Base-by-base conservation (phyloP, 2,329 filamentous ascomycete genomes). In the Aspergillus ochraceoroseus region DNA sequence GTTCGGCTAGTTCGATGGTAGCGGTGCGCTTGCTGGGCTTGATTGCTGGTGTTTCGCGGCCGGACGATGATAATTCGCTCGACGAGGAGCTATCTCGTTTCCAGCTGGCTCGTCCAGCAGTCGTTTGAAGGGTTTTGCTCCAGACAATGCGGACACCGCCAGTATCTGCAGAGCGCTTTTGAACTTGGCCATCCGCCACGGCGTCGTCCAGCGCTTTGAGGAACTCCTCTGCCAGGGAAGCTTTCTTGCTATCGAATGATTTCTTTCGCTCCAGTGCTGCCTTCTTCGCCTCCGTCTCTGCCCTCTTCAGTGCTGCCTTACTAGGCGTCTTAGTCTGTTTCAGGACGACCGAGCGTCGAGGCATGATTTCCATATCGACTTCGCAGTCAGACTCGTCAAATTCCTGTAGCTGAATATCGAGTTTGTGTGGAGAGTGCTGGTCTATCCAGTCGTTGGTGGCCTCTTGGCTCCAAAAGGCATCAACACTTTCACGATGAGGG, bases 1-100 rank as follows among this genome's bases (percentile, higher is more conserved):
- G 94, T 39, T 86, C 80, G 0, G 89, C 87, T 2, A 96, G 77
- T 60, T 96, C 89, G 56, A 96, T 95, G 11, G 74, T 79, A 7
- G 87, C 87, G 54, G 77, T 66, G 61, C 90, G 80, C 36, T 46
- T 52, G 17, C 63, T 64, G 41, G 66, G 55, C 57, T 15, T 45
- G 17, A 19, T 41, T 49, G 15, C 39, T 43, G 22, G 42, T 18
- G 51, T 44, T 19, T 46, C 33, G 19, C 33, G 46, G n/a, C 47
- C 42, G 28, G 43, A 28, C 44, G 49, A 25, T 47, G 47, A 13
- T 8, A 25, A 14, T 14, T 31, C 18, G 18, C 7, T 12, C 11
- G 12, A n/a, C n/a, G n/a, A 15, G 4, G 27, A 14, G 20, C 33
- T 44, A n/a, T 82, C 80, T 14, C 77, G 73, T 50, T 75, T 79